Percentiles rank a stretch among this genome's conserved stretches.
These are phyloP conservation scores for Taphrina betulina DNA, from an alignment of 1,139 yeast genomes.

Conservation along the genomic window DNA sequence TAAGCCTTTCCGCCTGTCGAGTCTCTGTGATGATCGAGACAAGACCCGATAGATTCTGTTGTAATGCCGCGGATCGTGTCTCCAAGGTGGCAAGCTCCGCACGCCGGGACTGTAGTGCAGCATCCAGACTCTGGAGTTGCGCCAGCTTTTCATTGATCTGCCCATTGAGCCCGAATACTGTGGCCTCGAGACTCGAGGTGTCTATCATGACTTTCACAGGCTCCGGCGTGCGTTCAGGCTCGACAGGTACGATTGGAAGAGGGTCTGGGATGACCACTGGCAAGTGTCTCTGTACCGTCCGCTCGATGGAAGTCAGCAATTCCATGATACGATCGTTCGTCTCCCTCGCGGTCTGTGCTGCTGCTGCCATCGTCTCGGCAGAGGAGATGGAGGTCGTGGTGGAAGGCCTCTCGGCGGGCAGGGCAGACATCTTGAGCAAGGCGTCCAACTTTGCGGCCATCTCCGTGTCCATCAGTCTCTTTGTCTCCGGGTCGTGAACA, in stretches of 20 bases:
- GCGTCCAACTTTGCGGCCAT: constrained; percentile 22
- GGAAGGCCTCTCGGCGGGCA: constrained; percentile 4
- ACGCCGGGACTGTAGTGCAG: neutral
- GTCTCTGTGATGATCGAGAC: neutral
- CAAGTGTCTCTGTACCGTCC: neutral
- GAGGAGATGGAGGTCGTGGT: neutral
- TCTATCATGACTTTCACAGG: neutral
- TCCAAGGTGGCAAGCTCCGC: constrained; percentile 13
- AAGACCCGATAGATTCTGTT: neutral
- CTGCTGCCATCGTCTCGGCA: neutral
- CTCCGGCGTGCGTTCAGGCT: neutral
- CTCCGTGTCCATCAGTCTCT: constrained; percentile 10
- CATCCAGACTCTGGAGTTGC: constrained; percentile 4
- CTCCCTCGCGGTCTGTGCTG: neutral
- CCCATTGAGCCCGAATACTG: neutral
- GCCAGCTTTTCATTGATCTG: neutral
- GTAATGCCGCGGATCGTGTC: neutral
- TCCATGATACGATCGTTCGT: neutral
- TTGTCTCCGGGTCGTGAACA: constrained; percentile 14
- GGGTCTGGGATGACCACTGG: constrained; percentile 13
- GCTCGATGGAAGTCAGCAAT: neutral
- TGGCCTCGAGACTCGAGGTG: constrained; percentile 8
- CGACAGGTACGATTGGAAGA: neutral
- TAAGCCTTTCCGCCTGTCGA: constrained; percentile 16
- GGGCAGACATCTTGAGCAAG: constrained; percentile 5